Conservation (phyloP, 2,329 filamentous ascomycete genomes). For the Trichophyton verrucosum region DNA sequence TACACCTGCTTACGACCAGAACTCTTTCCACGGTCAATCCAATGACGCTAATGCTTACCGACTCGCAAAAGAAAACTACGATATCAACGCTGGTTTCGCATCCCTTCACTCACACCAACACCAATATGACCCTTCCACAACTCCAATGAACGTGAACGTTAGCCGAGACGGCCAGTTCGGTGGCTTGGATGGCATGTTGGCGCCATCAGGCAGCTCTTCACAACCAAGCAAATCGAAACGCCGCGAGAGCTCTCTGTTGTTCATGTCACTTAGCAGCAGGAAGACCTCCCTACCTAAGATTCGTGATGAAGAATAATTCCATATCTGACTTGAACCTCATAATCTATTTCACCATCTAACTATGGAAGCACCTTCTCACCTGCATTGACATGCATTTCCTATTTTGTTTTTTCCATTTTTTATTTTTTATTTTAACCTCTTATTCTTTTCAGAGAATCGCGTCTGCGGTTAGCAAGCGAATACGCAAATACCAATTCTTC, state of each 20-base stretch:
- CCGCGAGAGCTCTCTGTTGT: constrained; percentile 38
- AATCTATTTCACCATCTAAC: not conserved
- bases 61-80: constrained; percentile 25
- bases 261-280: constrained; percentile 30
- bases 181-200: constrained; percentile 31
- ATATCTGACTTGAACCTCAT: not conserved
- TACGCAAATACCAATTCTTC: not conserved
- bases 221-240: constrained; percentile 32
- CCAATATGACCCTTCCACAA: not conserved
- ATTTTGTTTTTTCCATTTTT: not conserved
- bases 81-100: constrained; percentile 37
- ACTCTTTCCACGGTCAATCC: constrained; percentile 32
- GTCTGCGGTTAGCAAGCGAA: not conserved
- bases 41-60: constrained; percentile 18
- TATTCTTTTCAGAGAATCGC: not conserved
- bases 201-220: constrained; percentile 18
- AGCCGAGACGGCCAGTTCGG: constrained; percentile 12
- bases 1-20: constrained; percentile 50
- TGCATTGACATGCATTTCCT: not conserved
- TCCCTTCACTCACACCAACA: constrained; percentile 33
- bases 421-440: not conserved
- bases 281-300: constrained; percentile 17
- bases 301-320: constrained; percentile 14
- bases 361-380: not conserved
- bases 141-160: not conserved